A percentile compares a stretch with the other conserved stretches of the same genome.
Conservation (phyloP, 768 basidiomycete genomes). For the Tulasnella sp. region DNA sequence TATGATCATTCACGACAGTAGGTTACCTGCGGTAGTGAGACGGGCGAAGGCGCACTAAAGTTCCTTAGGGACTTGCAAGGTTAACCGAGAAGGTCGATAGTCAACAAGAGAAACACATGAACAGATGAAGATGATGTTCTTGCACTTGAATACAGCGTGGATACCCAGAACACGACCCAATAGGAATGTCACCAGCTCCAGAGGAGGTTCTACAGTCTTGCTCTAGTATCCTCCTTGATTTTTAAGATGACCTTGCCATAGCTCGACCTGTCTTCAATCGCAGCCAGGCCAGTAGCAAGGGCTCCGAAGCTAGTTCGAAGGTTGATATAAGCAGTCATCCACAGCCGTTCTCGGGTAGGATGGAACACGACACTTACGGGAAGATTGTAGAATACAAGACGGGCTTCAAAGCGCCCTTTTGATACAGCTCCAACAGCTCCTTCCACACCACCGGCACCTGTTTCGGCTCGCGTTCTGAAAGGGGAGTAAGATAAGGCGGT, state of each 20-base stretch:
- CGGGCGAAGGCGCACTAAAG: too few species aligned
- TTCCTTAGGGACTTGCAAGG: too few species aligned
- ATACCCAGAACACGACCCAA: too few species aligned
- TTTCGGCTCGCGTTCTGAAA: slow-evolving; percentile 63
- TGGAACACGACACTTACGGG: slow-evolving; percentile 38
- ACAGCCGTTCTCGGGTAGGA: not conserved
- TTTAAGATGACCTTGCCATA: slow-evolving; percentile 88
- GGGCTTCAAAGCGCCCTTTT: slow-evolving; percentile 65
- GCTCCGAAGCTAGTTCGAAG: slow-evolving; percentile 55
- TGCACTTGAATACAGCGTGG: too few species aligned
- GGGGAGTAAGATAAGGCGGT: not conserved
- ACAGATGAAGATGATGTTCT: too few species aligned
- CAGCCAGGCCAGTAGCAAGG: slow-evolving; percentile 67
- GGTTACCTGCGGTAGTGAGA: too few species aligned
- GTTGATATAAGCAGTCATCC: not conserved
- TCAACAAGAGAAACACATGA: too few species aligned
- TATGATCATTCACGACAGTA: too few species aligned
- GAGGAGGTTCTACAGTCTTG: not conserved
- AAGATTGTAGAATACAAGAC: slow-evolving; percentile 71
- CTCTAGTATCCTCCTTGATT: slow-evolving; percentile 50
- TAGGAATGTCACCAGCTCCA: too few species aligned
- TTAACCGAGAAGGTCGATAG: too few species aligned
- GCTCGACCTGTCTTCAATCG: slow-evolving; percentile 80
- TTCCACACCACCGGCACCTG: slow-evolving; percentile 73
- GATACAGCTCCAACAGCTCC: slow-evolving; percentile 71